A percentile compares a stretch with the other conserved stretches of the same genome.
These are phyloP conservation scores for Plasmodium adleri DNA, from an alignment of 169 alveolate species.

Conservation along the genomic window DNA sequence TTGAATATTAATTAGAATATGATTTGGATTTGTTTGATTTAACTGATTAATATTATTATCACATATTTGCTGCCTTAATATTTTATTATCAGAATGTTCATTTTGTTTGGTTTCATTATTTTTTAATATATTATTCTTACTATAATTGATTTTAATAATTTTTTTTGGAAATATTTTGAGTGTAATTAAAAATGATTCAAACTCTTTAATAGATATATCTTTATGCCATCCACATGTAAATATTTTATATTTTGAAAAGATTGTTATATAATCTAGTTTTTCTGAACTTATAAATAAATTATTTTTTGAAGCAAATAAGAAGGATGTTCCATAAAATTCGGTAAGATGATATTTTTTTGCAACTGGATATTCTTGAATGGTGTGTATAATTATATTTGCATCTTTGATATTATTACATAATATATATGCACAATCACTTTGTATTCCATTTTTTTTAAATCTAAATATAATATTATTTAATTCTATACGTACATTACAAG, in stretches of 20 bases:
- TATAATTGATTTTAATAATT: constrained; percentile 75
- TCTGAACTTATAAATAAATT: constrained; percentile 48
- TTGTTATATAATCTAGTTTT: constrained; percentile 56
- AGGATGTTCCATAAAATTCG: constrained; percentile 83
- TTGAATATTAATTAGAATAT: constrained; percentile 37
- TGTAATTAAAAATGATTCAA: constrained; percentile 80
- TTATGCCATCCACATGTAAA: constrained; percentile 87
- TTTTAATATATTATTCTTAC: neutral
- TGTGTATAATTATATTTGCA: constrained; percentile 80
- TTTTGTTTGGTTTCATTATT: neutral
- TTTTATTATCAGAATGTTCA: neutral
- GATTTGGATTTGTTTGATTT: constrained; percentile 26
- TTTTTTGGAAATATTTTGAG: constrained; percentile 84
- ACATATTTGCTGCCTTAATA: neutral
- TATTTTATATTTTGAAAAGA: constrained; percentile 76
- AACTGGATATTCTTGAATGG: constrained; percentile 86
- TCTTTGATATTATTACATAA: constrained; percentile 79
- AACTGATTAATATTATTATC: neutral
- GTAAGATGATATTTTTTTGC: constrained; percentile 84
- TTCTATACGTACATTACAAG: constrained; percentile 80
- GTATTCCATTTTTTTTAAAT: constrained; percentile 86
- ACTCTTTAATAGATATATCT: constrained; percentile 84
- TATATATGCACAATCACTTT: constrained; percentile 86
- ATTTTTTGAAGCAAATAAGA: constrained; percentile 83
- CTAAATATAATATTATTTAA: constrained; percentile 82